phyloP scores from a whole-genome alignment of 2,329 filamentous ascomycete species.

The Clarireedia hainanense region DNA sequence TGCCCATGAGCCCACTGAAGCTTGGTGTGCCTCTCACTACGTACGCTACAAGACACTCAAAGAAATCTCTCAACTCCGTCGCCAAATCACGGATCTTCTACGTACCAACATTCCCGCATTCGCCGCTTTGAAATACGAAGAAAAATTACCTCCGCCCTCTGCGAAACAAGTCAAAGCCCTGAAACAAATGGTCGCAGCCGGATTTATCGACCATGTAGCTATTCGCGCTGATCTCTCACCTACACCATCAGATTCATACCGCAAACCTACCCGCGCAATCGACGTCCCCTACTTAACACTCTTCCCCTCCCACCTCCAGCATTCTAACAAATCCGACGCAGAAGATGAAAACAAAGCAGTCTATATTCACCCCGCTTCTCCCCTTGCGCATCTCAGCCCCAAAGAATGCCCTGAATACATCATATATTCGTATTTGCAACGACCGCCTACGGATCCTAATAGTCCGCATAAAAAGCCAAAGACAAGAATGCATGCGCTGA shows the following conservation, averaged over 20 bases:
- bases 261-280: constrained; percentile 75
- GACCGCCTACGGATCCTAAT: constrained; percentile 38
- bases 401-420: constrained; percentile 80
- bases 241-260: constrained; percentile 54
- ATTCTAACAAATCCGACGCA: constrained; percentile 27
- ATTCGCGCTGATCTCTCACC: constrained; percentile 85
- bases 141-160: constrained; percentile 50
- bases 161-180: constrained; percentile 68
- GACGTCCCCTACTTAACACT: constrained; percentile 89
- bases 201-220: constrained; percentile 90
- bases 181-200: constrained; percentile 85
- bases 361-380: constrained; percentile 80
- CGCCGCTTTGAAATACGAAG: constrained; percentile 46
- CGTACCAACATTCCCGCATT: constrained; percentile 63
- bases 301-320: constrained; percentile 50
- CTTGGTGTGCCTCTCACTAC: constrained; percentile 77
- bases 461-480: constrained; percentile 52
- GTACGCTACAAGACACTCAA: constrained; percentile 79
- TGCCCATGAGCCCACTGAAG: constrained; percentile 61
- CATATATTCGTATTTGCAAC: constrained; percentile 80
- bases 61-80: constrained; percentile 75
- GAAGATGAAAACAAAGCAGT: constrained; percentile 50
- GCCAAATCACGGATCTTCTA: constrained; percentile 76
- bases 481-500: constrained; percentile 83
- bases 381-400: constrained; percentile 61